These are phyloP conservation scores for Xanthoconium stramineum DNA, from an alignment of 768 basidiomycete species.

Conservation along the genomic window DNA sequence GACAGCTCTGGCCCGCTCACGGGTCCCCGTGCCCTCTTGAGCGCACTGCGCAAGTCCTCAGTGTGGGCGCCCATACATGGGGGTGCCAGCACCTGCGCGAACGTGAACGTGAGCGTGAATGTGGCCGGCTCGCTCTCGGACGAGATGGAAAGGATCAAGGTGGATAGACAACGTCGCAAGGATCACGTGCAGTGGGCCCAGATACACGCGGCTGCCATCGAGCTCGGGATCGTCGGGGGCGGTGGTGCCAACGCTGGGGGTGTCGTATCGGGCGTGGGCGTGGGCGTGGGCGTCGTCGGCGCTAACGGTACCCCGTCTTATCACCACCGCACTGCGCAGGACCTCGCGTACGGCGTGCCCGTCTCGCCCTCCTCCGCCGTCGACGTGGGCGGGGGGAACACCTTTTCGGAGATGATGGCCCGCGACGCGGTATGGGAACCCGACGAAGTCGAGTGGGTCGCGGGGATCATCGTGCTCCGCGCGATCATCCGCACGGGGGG, in stretches of 20 bases:
- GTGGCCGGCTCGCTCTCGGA: conserved; percentile 42
- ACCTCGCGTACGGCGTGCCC: conserved; percentile 39
- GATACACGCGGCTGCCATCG: conserved; percentile 61
- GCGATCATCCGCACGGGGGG: conserved; percentile 55
- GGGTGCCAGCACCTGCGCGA: no score
- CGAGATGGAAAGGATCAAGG: conserved; percentile 62
- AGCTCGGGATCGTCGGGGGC: conserved; percentile 46
- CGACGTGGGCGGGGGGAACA: conserved; percentile 28
- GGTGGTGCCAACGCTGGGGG: not conserved
- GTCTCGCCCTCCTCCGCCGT: not conserved
- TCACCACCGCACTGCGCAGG: conserved; percentile 31
- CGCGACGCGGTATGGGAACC: conserved; percentile 65
- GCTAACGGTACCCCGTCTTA: conserved; percentile 23
- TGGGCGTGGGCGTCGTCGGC: not conserved
- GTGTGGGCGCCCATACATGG: conserved; percentile 44
- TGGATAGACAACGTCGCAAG: conserved; percentile 56
- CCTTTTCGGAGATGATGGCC: conserved; percentile 57
- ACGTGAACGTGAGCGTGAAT: not conserved
- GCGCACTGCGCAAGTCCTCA: conserved; percentile 54
- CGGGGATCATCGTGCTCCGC: conserved; percentile 56
- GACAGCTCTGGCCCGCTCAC: conserved; percentile 53
- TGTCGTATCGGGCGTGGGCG: no score
- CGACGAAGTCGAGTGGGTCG: conserved; percentile 68
- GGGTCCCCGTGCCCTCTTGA: conserved; percentile 56
- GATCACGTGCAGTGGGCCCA: conserved; percentile 67